These are phyloP conservation scores for Coccinonectria pachysandricola DNA, from an alignment of 2,329 filamentous ascomycete species.

Conservation along the genomic window DNA sequence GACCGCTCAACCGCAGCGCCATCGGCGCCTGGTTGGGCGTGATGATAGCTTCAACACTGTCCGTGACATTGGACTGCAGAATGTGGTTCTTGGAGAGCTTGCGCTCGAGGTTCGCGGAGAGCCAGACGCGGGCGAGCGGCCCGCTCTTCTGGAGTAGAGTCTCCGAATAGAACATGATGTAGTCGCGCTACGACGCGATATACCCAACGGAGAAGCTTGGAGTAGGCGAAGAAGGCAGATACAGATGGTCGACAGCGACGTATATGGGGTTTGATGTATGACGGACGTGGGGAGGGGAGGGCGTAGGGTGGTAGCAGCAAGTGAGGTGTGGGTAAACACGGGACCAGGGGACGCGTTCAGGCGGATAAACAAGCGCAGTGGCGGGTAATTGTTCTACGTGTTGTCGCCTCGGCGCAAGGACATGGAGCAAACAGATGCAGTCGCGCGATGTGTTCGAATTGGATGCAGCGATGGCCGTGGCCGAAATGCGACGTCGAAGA, in stretches of 20 bases:
- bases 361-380: slow-evolving; percentile 24
- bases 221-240: slow-evolving; percentile 4
- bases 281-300: too few species aligned
- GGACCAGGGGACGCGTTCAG: slow-evolving; percentile 21
- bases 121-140: slow-evolving; percentile 93
- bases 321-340: slow-evolving; percentile 22
- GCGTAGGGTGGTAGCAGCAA: slow-evolving; percentile 14
- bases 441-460: slow-evolving; percentile 12
- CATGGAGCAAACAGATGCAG: slow-evolving; percentile 17
- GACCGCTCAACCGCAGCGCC: slow-evolving; percentile 85
- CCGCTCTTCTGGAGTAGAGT: slow-evolving; percentile 93
- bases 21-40: slow-evolving; percentile 87
- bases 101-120: slow-evolving; percentile 95
- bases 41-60: slow-evolving; percentile 92
- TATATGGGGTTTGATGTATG: too few species aligned
- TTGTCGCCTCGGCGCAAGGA: slow-evolving; percentile 18
- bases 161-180: slow-evolving; percentile 92
- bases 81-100: slow-evolving; percentile 97
- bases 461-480: slow-evolving; percentile 17
- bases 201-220: slow-evolving; percentile 16
- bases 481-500: slow-evolving; percentile 15
- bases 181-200: slow-evolving; percentile 21
- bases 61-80: slow-evolving; percentile 84
- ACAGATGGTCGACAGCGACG: slow-evolving; percentile 3
- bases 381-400: slow-evolving; percentile 23